A percentile compares a stretch with the other conserved stretches of the same genome.
phyloP scores from a whole-genome alignment of 768 basidiomycete species.

The Dendrothele bispora region DNA sequence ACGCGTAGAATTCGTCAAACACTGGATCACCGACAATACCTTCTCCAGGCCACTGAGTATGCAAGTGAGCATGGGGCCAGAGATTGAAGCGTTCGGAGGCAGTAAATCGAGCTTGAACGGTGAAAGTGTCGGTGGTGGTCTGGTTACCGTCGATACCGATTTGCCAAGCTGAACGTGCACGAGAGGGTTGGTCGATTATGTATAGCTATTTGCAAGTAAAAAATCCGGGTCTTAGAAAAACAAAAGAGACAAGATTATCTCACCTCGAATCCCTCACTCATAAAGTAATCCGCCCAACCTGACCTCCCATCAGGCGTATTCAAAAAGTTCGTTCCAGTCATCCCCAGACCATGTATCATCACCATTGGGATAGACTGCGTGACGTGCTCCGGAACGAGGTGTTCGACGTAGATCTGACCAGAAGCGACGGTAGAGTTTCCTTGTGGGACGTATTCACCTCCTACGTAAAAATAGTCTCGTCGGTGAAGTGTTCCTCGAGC shows the following conservation, averaged over 20 bases:
- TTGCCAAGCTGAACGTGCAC: slow-evolving; percentile 37
- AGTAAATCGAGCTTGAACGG: slow-evolving; percentile 31
- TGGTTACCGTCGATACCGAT: slow-evolving; percentile 27
- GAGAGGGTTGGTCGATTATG: slow-evolving; percentile 36
- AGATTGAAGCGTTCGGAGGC: slow-evolving; percentile 27
- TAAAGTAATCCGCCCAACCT: slow-evolving; percentile 60
- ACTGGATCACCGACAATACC: slow-evolving; percentile 26
- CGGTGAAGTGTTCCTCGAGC: slow-evolving; percentile 40
- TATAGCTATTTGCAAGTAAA: slow-evolving; percentile 31
- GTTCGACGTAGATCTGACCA: slow-evolving; percentile 56
- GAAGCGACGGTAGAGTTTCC: slow-evolving; percentile 36
- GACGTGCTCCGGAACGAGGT: slow-evolving; percentile 38
- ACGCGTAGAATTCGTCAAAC: slow-evolving; percentile 32
- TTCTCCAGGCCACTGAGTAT: slow-evolving; percentile 35
- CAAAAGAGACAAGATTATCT: background rate
- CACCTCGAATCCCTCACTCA: slow-evolving; percentile 52
- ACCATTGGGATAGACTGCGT: slow-evolving; percentile 42
- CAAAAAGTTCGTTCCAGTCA: slow-evolving; percentile 53
- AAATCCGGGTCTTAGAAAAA: background rate
- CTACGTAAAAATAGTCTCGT: slow-evolving; percentile 49
- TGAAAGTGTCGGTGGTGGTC: slow-evolving; percentile 14
- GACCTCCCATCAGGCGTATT: slow-evolving; percentile 54
- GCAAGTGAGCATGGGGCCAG: slow-evolving; percentile 34
- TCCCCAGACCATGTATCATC: slow-evolving; percentile 50
- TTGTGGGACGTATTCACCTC: slow-evolving; percentile 36